Conservation (phyloP, 2,329 filamentous ascomycete species). For the Botrytis aclada region DNA sequence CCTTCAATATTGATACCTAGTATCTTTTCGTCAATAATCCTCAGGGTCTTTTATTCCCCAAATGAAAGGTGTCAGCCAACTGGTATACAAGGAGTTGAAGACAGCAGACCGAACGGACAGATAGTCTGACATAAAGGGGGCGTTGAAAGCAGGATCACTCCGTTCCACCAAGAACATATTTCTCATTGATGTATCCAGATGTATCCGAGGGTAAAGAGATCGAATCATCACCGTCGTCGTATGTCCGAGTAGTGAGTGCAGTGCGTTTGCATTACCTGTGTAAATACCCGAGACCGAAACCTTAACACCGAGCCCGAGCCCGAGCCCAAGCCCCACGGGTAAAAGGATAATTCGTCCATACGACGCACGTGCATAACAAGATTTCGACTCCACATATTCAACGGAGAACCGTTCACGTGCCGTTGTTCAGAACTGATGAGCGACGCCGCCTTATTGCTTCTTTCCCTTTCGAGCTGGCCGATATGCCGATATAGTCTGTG, state of each 20-base stretch:
- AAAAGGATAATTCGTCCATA: too few relatives aligned
- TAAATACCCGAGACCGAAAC: neutral
- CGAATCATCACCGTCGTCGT: neutral
- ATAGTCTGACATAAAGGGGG: neutral
- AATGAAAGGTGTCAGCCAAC: too few relatives aligned
- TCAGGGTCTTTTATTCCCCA: neutral
- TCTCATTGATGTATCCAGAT: neutral
- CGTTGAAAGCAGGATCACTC: neutral
- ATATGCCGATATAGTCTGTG: too few relatives aligned
- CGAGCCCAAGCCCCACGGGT: neutral
- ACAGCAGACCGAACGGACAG: neutral
- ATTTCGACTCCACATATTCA: too few relatives aligned
- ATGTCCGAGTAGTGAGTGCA: neutral
- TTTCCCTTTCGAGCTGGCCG: neutral
- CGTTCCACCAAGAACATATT: neutral
- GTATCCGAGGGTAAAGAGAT: neutral
- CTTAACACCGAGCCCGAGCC: neutral
- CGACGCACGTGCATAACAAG: neutral
- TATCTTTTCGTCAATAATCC: too few relatives aligned
- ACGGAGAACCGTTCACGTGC: too few relatives aligned
- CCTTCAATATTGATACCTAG: neutral
- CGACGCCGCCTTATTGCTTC: neutral
- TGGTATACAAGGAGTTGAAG: neutral
- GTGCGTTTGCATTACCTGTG: neutral
- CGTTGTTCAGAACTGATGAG: neutral